These are phyloP conservation scores for Alternaria arborescens DNA, from an alignment of 2,329 filamentous ascomycete species.

Conservation along the genomic window DNA sequence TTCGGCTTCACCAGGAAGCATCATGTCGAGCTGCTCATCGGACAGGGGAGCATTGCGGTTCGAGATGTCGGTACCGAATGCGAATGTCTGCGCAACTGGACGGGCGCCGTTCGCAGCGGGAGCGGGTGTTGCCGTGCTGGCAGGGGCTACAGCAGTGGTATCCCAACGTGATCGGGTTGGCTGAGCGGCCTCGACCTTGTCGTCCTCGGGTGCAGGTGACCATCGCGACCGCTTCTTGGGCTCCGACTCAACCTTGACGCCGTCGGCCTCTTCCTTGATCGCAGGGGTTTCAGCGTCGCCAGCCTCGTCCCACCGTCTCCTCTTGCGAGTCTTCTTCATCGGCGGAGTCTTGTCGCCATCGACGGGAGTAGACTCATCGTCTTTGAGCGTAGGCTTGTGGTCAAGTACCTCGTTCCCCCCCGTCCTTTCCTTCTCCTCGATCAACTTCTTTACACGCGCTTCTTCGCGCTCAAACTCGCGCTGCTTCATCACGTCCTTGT, in stretches of 20 bases:
- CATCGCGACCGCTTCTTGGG: slow-evolving; percentile 75
- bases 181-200: slow-evolving; percentile 62
- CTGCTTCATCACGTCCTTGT: slow-evolving; percentile 88
- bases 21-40: slow-evolving; percentile 91
- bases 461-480: slow-evolving; percentile 94
- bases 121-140: slow-evolving; percentile 32
- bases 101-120: slow-evolving; percentile 35
- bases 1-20: slow-evolving; percentile 87
- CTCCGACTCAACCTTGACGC: slow-evolving; percentile 28
- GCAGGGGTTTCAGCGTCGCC: slow-evolving; percentile 50
- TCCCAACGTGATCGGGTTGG: slow-evolving; percentile 49
- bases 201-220: slow-evolving; percentile 65
- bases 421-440: slow-evolving; percentile 76
- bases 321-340: slow-evolving; percentile 70
- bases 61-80: slow-evolving; percentile 83
- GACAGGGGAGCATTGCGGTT: slow-evolving; percentile 82
- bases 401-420: slow-evolving; percentile 68
- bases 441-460: slow-evolving; percentile 80
- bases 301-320: slow-evolving; percentile 93
- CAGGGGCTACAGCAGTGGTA: slow-evolving; percentile 39
- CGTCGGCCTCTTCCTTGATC: slow-evolving; percentile 29
- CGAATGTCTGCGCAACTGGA: slow-evolving; percentile 58
- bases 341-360: slow-evolving; percentile 74
- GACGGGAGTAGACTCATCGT: slow-evolving; percentile 67
- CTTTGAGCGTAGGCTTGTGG: slow-evolving; percentile 76